Evolutionary conservation across 1,284 basidiomycete genomes (phyloP), one percentile per base, ranked within the genome.

Genomic region (Albatrellus sp.): DNA sequence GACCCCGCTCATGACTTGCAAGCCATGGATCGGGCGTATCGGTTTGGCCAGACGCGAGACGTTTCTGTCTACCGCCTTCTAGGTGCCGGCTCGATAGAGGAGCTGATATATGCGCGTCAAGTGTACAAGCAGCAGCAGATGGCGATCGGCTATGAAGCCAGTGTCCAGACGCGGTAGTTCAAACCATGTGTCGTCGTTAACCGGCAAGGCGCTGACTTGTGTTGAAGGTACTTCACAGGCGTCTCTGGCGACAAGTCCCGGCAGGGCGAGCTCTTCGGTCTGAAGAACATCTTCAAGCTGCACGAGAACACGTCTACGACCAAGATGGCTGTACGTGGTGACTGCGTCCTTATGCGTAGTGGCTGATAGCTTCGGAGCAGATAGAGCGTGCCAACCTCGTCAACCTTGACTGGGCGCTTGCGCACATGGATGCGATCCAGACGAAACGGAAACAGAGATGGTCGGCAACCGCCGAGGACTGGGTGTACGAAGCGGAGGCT

Each of bases 91-190:
- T 89, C 89, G 1, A 75, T 93, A 14, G 90, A 93, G 56, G 88
- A 87, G 56, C 62, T 87, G 34, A 85, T 90, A 29, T 90, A 90
- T 53, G 83, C 83, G 0, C 76, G 88, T 4, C 89, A 91, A 60
- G 71, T 91, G 8, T 90, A 90, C 62, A 91, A 91, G 59, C 87
- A 89, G 54, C 89, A 90, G 55, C 84, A 88, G 56, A 90, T 90
- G 83, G 75, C 77, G 12, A 89, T 90, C 41, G 89, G 80, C 0
- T 91, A 91, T 56, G 75, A 83, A 52, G 85, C 82, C 0, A 87
- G 82, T 52, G 65, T 84, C 3, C 85, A 88, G 55, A 88, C 83
- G 0, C 73, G 84, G 78, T 77, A 28, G n/a, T 17, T 12, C 10
- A 11, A 16, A 11, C 24, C n/a, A 13, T 19, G 7, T 30, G 11